Evolutionary conservation across 345 rosid genomes (phyloP).

Genomic region (Salix suchowensis): DNA sequence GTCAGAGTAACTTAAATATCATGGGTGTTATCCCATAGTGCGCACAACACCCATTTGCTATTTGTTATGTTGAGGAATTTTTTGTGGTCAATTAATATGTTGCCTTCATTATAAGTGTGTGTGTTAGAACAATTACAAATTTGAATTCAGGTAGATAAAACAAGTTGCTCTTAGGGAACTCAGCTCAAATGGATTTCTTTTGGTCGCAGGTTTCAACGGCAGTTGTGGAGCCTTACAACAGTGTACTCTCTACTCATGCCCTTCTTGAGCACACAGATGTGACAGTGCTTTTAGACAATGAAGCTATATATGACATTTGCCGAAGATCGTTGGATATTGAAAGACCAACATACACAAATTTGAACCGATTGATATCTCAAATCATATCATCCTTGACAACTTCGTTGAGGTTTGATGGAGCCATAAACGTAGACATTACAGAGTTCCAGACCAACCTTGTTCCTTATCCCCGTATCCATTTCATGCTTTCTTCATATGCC

Average conservation of each 20-base stretch:
- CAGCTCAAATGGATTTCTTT: background rate
- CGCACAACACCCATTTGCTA: background rate
- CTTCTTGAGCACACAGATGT: constrained; percentile 39
- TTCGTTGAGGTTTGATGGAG: constrained; percentile 37
- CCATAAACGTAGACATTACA: constrained; percentile 32
- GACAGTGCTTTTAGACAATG: constrained; percentile 32
- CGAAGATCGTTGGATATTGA: constrained; percentile 33
- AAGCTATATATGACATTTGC: constrained; percentile 37
- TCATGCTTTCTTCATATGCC: constrained; percentile 39
- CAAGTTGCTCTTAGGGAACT: background rate
- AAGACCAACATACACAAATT: constrained; percentile 34
- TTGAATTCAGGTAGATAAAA: background rate
- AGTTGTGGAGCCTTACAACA: constrained; percentile 39
- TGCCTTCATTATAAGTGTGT: background rate
- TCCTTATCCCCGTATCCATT: constrained; percentile 37
- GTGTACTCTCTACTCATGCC: constrained; percentile 37
- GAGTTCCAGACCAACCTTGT: constrained; percentile 41
- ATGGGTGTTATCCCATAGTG: background rate
- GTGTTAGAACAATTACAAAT: background rate
- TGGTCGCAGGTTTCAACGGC: constrained; percentile 34
- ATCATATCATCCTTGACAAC: constrained; percentile 35
- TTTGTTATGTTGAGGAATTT: background rate
- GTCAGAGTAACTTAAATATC: background rate
- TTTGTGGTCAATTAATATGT: background rate
- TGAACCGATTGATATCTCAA: constrained; percentile 36